Base-by-base conservation (phyloP, 176 grass and related monocot genomes). In the Carex kokanica region DNA sequence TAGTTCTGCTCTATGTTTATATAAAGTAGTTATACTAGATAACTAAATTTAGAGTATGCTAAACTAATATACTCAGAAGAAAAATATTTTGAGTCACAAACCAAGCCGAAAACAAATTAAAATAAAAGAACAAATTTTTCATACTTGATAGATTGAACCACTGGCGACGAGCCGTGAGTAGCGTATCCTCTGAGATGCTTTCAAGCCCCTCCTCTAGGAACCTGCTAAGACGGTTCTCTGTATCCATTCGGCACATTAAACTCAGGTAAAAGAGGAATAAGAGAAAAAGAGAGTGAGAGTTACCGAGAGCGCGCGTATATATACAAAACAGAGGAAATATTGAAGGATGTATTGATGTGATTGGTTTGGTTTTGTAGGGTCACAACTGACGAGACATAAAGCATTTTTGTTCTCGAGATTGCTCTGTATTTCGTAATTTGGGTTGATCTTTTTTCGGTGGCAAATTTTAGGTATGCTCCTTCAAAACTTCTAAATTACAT, bases 121-220 rank as follows among this genome's bases (percentile, higher is more conserved):
- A 77, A 12, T 15, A 69, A 29, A 25, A 32, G 32, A 32, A 32
- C 20, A 78, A 51, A 7, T 47, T 38, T 3, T 8, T 82, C 61
- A 58, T 87, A 87, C 85, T 64, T 78, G 66, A 87, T n/a, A 65
- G 14, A 83, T 82, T 56, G 27, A 82, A 60, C 8, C 16, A 78
- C 54, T 40, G 10, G 60, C 9, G 60, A 82, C 9, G 36, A 62
- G 15, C 53, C 38, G 32, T 63, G 43, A 64, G 29, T 74, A 51
- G 60, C 62, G 11, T 79, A 77, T 27, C 59, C 14, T 67, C 52
- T 52, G 41, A 64, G 21, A 56, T 68, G 8, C 60, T 73, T 21
- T 15, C 10, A 2, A 86, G 29, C 25, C 55, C 29, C 72, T 60
- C 24, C 55, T 63, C 18, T 71, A 64, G 36, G 29, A 83, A 32